Evolutionary conservation across 1,139 yeast genomes (phyloP).

Genomic region (Diutina ranongensis): DNA sequence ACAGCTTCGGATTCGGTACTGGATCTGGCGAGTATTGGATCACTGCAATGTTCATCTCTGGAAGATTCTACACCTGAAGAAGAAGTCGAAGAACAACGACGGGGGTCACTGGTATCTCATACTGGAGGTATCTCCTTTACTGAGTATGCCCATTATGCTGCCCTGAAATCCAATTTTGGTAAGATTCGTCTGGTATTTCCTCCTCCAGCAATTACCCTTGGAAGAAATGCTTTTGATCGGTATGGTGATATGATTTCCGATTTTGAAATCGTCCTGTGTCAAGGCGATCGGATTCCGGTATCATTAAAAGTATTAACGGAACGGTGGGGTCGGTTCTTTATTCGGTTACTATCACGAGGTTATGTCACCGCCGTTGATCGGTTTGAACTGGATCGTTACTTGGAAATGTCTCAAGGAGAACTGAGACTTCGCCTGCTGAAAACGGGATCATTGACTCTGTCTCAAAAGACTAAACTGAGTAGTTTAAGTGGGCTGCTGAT

Average conservation of each 20-base stretch:
- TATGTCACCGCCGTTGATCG: slow-evolving; percentile 48
- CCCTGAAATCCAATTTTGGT: slow-evolving; percentile 56
- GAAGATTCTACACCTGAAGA: neutral
- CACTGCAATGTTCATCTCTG: neutral
- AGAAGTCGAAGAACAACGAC: neutral
- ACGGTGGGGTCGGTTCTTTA: slow-evolving; percentile 68
- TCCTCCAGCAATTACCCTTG: slow-evolving; percentile 64
- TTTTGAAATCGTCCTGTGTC: slow-evolving; percentile 56
- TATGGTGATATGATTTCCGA: slow-evolving; percentile 56
- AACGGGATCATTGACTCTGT: neutral
- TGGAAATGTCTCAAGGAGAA: slow-evolving; percentile 2
- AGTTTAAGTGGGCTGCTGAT: neutral
- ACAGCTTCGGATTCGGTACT: neutral
- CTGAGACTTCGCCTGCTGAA: neutral
- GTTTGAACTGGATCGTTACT: slow-evolving; percentile 18
- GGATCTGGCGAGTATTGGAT: neutral
- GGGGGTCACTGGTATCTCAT: neutral
- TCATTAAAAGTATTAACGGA: slow-evolving; percentile 49
- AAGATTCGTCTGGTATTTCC: slow-evolving; percentile 62
- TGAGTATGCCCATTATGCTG: slow-evolving; percentile 66
- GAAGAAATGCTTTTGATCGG: slow-evolving; percentile 61
- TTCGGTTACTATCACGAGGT: slow-evolving; percentile 46
- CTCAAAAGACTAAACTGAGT: slow-evolving; percentile 4
- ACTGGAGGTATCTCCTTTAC: slow-evolving; percentile 33
- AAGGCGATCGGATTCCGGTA: slow-evolving; percentile 55